Evolutionary conservation across 2,329 filamentous ascomycete species (phyloP), one percentile per base, ranked within the genome.

Genomic region (Stagonosporopsis vannaccii): DNA sequence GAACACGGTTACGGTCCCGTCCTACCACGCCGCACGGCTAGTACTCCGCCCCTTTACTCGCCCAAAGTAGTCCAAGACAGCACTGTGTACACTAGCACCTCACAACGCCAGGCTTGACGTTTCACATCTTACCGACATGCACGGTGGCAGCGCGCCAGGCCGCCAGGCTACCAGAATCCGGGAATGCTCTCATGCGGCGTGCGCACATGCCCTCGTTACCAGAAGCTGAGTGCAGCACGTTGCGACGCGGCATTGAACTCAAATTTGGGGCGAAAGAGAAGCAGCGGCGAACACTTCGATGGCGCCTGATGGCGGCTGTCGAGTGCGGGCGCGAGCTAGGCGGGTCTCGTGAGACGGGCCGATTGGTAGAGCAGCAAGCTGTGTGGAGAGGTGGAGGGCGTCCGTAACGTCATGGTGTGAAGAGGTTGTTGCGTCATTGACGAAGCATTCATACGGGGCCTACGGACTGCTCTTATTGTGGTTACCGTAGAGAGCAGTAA

Each of bases 81-180:
- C 40, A 32, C 19, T 15, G 15, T 32, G 12, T 47, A 35, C 32
- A 30, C 52, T 41, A 56, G 35, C 17, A 35, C 28, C 17, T 23
- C 35, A 23, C 26, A 19, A 22, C 12, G 26, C 33, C 32, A 26
- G 33, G 33, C 6, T 45, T 13, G 22, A 20, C 17, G 52, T 55
- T 55, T 55, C 52, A 46, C n/a, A 15, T 55, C 20, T 26, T 49
- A 25, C 51, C 23, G 44, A 22, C 22, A 37, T 37, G 22, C 46
- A 37, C 30, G 7, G n/a, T 49, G 23, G 30, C 33, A 25, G 6
- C 3, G 13, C 13, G 30, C 12, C 32, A 32, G 8, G 23, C 40
- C 23, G 41, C 41, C 13, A 19, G 17, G 23, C 33, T 46, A 40
- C 33, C 45, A 26, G 20, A 17, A 25, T 23, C 12, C 39, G 26